Percentiles rank a stretch among this genome's conserved stretches.
Conservation (phyloP, 345 rosid genomes). For the Excoecaria agallocha region DNA sequence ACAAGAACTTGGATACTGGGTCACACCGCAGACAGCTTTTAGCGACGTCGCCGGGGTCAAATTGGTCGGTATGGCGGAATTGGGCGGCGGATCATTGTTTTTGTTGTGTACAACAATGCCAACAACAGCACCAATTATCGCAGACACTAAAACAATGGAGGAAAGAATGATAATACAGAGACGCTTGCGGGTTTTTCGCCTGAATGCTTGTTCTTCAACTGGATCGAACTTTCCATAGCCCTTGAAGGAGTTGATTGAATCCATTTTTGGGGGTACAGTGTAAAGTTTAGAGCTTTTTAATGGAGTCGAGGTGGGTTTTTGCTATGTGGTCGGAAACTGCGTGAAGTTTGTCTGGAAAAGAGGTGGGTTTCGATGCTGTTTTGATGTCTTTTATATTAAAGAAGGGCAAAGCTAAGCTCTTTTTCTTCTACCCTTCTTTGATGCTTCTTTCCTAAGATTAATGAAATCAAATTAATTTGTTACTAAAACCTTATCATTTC, state of each 20-base stretch:
- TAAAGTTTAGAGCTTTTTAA: not conserved
- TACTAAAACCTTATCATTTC: too few relatives aligned
- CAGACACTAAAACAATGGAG: slow-evolving; percentile 37
- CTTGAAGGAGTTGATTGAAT: slow-evolving; percentile 70
- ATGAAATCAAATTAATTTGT: not conserved
- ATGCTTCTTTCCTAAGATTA: slow-evolving; percentile 10
- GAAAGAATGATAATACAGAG: slow-evolving; percentile 43
- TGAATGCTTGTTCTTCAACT: slow-evolving; percentile 53
- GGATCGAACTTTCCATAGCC: slow-evolving; percentile 86
- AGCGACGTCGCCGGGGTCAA: slow-evolving; percentile 61
- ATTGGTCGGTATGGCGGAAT: slow-evolving; percentile 28
- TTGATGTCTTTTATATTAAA: not conserved
- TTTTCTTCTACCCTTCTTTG: not conserved
- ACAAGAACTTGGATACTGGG: slow-evolving; percentile 67
- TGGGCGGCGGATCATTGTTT: slow-evolving; percentile 20
- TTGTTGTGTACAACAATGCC: slow-evolving; percentile 48
- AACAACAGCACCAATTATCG: slow-evolving; percentile 50
- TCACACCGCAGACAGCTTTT: slow-evolving; percentile 62
- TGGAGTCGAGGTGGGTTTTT: not conserved
- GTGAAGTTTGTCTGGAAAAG: not conserved
- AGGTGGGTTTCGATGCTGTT: not conserved
- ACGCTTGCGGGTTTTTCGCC: slow-evolving; percentile 55
- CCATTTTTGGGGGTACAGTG: slow-evolving; percentile 34
- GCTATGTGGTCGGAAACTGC: not conserved
- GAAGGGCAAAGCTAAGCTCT: not conserved